These are phyloP conservation scores for Suillus spraguei DNA, from an alignment of 768 basidiomycete species.

Conservation along the genomic window DNA sequence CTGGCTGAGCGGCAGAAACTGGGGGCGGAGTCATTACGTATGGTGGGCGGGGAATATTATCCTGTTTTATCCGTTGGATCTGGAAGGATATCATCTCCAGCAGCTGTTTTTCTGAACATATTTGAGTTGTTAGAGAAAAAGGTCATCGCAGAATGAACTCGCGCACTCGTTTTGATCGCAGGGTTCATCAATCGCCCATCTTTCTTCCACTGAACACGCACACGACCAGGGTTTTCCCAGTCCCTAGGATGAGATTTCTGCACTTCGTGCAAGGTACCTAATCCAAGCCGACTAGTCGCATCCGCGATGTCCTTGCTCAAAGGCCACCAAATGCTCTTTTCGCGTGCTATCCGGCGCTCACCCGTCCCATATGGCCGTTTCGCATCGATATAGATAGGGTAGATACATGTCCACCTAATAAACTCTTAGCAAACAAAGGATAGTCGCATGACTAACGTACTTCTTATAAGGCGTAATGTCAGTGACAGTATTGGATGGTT, in stretches of 20 bases:
- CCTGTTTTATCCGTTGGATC: conserved; percentile 74
- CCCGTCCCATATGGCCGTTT: conserved; percentile 87
- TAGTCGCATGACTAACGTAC: conserved; percentile 43
- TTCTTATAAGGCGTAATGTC: conserved; percentile 86
- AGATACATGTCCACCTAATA: conserved; percentile 90
- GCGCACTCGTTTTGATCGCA: conserved; percentile 76
- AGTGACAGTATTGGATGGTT: conserved; percentile 46
- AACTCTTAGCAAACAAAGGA: conserved; percentile 12
- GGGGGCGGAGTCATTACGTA: conserved; percentile 44
- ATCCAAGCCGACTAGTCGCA: conserved; percentile 73
- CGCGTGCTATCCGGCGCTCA: conserved; percentile 77
- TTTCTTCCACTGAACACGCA: conserved; percentile 91
- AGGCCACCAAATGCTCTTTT: conserved; percentile 92
- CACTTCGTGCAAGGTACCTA: conserved; percentile 86
- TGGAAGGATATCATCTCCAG: conserved; percentile 73
- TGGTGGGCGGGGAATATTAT: conserved; percentile 66
- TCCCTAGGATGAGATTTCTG: conserved; percentile 91
- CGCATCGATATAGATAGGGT: conserved; percentile 96
- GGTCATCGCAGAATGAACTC: conserved; percentile 3
- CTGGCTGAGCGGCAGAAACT: conserved; percentile 29
- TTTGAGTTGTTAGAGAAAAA: not conserved
- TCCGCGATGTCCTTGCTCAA: conserved; percentile 91
- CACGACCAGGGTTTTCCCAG: conserved; percentile 97
- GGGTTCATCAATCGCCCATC: conserved; percentile 68
- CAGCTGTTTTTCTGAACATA: conserved; percentile 69